Percentiles rank a stretch among this genome's conserved stretches.
Conservation (phyloP, 202 grass and related monocot species). For the Brachypodium distachyon region DNA sequence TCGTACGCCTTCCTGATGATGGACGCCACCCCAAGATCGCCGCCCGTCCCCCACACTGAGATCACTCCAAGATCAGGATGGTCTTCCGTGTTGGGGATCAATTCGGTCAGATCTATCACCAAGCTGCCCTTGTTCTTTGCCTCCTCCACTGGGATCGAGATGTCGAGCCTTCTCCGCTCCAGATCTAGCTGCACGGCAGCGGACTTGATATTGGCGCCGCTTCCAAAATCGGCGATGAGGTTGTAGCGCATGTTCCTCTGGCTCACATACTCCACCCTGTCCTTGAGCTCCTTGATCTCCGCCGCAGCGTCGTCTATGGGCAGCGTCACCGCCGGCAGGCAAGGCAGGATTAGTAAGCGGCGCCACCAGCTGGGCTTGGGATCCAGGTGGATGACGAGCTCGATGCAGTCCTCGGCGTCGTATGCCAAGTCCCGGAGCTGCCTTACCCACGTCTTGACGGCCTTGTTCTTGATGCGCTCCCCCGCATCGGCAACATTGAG, state of each 20-base stretch:
- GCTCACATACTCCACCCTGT: not conserved
- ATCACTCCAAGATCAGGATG: not conserved
- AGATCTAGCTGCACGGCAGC: not conserved
- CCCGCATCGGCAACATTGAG: not conserved
- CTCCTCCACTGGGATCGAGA: not conserved
- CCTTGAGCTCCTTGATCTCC: not conserved
- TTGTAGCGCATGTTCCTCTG: not conserved
- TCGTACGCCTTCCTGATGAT: constrained; percentile 4
- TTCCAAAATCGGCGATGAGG: not conserved
- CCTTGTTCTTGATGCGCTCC: not conserved
- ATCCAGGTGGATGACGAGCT: constrained; percentile 21
- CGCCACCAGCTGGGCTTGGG: not conserved
- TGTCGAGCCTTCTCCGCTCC: not conserved
- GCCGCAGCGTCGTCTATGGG: not conserved
- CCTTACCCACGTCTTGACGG: not conserved
- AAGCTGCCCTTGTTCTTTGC: not conserved
- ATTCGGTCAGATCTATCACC: not conserved
- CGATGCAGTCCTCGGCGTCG: constrained; percentile 27
- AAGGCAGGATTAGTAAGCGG: not conserved
- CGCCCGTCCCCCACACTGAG: not conserved
- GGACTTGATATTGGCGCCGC: not conserved
- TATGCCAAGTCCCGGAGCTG: constrained; percentile 25
- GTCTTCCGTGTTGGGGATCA: not conserved
- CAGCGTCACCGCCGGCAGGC: not conserved
- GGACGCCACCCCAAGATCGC: not conserved